Evolutionary conservation across 1,284 basidiomycete species (phyloP).

Genomic region (Mycena sp.): DNA sequence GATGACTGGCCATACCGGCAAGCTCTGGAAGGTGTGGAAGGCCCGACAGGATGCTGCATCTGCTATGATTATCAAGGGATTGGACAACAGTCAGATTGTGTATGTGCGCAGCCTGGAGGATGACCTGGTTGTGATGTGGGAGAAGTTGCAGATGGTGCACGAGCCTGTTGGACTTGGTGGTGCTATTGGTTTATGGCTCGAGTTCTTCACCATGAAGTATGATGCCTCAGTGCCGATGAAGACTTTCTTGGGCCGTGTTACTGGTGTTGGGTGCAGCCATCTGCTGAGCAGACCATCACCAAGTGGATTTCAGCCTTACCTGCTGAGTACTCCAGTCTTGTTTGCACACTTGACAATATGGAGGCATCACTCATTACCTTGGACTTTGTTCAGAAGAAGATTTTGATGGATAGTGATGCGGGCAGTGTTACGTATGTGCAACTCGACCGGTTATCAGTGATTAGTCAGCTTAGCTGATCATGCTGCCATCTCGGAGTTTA

Average conservation of each 20-base stretch:
- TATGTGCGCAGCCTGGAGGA: slow-evolving; percentile 3
- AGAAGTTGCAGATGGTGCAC: slow-evolving; percentile 7
- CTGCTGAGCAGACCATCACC: background rate
- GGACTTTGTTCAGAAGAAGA: background rate
- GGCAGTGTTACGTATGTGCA: too few relatives aligned
- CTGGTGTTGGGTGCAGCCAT: background rate
- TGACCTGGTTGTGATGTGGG: slow-evolving; percentile 1
- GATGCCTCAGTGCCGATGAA: background rate
- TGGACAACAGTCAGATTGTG: slow-evolving; percentile 4
- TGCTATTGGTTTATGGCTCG: background rate
- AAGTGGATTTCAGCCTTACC: background rate
- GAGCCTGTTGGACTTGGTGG: background rate
- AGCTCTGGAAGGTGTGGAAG: slow-evolving; percentile 2
- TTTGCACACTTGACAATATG: background rate
- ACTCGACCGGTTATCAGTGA: too few relatives aligned
- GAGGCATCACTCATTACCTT: background rate
- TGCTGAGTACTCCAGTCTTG: background rate
- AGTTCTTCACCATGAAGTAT: background rate
- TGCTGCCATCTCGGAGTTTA: too few relatives aligned
- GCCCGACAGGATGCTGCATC: background rate
- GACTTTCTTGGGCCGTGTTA: background rate
- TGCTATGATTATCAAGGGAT: background rate
- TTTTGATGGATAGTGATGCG: background rate
- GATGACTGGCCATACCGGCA: background rate
- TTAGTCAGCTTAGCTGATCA: too few relatives aligned